Evolutionary conservation across 768 basidiomycete genomes (phyloP).

Genomic region (Vishniacozyma victoriae): DNA sequence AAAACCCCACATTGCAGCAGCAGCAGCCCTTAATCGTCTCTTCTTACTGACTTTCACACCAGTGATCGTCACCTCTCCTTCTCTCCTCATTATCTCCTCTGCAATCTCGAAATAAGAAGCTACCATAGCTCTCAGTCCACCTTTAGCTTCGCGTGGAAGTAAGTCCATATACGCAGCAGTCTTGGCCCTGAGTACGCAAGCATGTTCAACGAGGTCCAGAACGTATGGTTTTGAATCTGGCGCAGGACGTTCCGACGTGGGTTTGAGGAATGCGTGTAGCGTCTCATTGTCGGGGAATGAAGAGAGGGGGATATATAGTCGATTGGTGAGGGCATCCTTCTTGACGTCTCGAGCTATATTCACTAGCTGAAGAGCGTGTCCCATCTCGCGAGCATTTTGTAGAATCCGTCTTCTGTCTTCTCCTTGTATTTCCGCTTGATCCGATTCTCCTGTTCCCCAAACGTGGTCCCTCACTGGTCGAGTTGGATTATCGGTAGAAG

Average conservation of each 20-base stretch:
- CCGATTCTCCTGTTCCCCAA: constrained; percentile 4
- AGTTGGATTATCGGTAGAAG: not conserved
- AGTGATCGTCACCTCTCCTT: constrained; percentile 20
- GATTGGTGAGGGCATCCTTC: constrained; percentile 39
- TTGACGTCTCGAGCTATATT: constrained; percentile 48
- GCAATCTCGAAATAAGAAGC: constrained; percentile 47
- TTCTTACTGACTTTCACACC: constrained; percentile 33
- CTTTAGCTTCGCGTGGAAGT: constrained; percentile 36
- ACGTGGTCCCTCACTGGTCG: constrained; percentile 16
- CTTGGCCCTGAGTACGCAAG: constrained; percentile 17
- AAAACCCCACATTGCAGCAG: constrained; percentile 31
- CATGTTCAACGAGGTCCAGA: constrained; percentile 34
- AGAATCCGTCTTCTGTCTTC: not conserved
- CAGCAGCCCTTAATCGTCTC: constrained; percentile 24
- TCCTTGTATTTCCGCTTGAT: not conserved
- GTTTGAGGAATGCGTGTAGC: constrained; percentile 1
- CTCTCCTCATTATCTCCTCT: constrained; percentile 24
- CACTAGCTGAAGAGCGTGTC: constrained; percentile 48
- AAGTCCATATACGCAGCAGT: constrained; percentile 21
- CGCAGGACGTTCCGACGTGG: not conserved
- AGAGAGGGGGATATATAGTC: constrained; percentile 45
- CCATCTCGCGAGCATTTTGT: constrained; percentile 46
- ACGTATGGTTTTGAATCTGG: constrained; percentile 9
- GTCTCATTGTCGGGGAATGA: constrained; percentile 14
- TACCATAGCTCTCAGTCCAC: constrained; percentile 45